Conservation (phyloP, 78 protist species). For the Planoprotostelium fungivorum region DNA sequence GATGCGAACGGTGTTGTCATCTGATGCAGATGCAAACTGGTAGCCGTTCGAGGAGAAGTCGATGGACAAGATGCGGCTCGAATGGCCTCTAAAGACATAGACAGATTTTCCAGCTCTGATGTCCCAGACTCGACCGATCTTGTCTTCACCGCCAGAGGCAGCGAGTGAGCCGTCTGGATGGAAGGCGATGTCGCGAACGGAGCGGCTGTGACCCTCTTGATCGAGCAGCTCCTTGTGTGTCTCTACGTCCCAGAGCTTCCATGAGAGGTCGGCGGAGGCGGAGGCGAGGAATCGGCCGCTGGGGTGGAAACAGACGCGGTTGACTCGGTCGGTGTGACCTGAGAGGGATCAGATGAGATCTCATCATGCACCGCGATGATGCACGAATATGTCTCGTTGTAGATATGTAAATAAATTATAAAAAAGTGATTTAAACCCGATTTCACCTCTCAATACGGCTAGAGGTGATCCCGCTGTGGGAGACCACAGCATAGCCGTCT, state of each 20-base stretch:
- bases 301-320: conserved; percentile 55
- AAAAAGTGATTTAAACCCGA: too few relatives aligned
- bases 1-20: conserved; percentile 59
- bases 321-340: conserved; percentile 46
- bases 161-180: conserved; percentile 76
- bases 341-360: background rate
- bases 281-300: conserved; percentile 23
- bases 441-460: background rate
- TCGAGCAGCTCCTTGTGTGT: conserved; percentile 25
- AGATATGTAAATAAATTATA: too few relatives aligned
- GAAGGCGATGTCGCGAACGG: conserved; percentile 53
- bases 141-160: conserved; percentile 59
- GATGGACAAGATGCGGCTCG: conserved; percentile 51
- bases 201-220: conserved; percentile 74
- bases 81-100: conserved; percentile 64
- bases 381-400: too few relatives aligned
- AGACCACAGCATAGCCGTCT: conserved; percentile 34
- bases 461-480: background rate
- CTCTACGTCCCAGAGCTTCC: conserved; percentile 73
- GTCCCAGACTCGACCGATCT: conserved; percentile 72
- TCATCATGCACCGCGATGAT: too few relatives aligned
- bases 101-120: conserved; percentile 67
- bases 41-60: conserved; percentile 73
- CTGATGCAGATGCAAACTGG: conserved; percentile 60
- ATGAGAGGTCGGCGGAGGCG: conserved; percentile 35